These are phyloP conservation scores for Amphibolis antarctica DNA, from an alignment of 106 monocot species.

Conservation along the genomic window DNA sequence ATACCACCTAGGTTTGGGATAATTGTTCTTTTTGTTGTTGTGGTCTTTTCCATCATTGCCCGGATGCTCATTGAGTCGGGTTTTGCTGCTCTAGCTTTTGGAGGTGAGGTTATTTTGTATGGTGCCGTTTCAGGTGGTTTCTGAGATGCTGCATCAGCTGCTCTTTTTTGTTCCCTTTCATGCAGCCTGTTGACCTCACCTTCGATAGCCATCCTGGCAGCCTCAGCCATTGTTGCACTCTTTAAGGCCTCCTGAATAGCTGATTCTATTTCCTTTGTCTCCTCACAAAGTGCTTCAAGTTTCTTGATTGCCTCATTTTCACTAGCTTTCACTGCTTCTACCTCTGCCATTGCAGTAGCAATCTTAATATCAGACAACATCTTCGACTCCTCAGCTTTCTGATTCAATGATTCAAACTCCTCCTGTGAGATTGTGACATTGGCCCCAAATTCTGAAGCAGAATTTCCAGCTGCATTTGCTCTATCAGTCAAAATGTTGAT, in stretches of 20 bases:
- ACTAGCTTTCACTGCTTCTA: slow-evolving; percentile 58
- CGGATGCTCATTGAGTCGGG: slow-evolving; percentile 3
- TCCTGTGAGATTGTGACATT: slow-evolving; percentile 56
- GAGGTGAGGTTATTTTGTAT: slow-evolving; percentile 1
- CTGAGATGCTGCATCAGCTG: slow-evolving; percentile 25
- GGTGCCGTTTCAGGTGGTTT: not conserved
- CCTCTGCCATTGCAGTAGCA: slow-evolving; percentile 49
- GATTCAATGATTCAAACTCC: slow-evolving; percentile 47
- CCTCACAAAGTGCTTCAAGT: slow-evolving; percentile 37
- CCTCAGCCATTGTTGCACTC: slow-evolving; percentile 53
- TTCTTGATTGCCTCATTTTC: slow-evolving; percentile 54
- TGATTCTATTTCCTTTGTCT: slow-evolving; percentile 45
- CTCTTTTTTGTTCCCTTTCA: slow-evolving; percentile 50
- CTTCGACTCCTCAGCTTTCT: slow-evolving; percentile 45
- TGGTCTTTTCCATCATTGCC: not conserved
- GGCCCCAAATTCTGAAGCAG: slow-evolving; percentile 44
- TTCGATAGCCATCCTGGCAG: slow-evolving; percentile 61
- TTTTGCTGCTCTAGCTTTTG: slow-evolving; percentile 6
- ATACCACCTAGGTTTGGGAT: slow-evolving; percentile 28
- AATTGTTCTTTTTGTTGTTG: not conserved
- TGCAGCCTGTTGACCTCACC: slow-evolving; percentile 55
- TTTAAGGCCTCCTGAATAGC: slow-evolving; percentile 52
- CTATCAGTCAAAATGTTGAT: slow-evolving; percentile 50
- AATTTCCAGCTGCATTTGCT: slow-evolving; percentile 24
- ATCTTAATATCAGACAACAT: slow-evolving; percentile 60